These are phyloP conservation scores for Amylostereum areolatum DNA, from an alignment of 1,284 basidiomycete species.

Conservation along the genomic window DNA sequence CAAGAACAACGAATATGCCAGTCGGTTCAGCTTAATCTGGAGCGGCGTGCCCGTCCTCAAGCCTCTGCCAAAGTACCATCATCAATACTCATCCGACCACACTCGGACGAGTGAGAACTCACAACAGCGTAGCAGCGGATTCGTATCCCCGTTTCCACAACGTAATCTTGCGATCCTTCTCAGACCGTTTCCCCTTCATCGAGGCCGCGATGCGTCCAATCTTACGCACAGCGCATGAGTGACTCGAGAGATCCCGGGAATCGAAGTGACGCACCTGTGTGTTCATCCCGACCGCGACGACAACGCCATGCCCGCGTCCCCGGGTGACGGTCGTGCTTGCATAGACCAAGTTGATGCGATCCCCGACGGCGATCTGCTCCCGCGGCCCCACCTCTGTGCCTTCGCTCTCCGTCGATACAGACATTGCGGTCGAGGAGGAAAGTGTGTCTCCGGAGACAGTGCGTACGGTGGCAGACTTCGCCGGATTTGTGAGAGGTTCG, in stretches of 20 bases:
- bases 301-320: slow-evolving; percentile 55
- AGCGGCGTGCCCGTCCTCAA: slow-evolving; percentile 42
- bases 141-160: slow-evolving; percentile 1
- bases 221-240: not conserved
- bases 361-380: slow-evolving; percentile 40
- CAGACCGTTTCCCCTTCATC: slow-evolving; percentile 6
- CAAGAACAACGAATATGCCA: slow-evolving; percentile 31
- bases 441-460: not conserved
- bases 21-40: slow-evolving; percentile 52
- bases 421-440: not conserved
- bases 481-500: slow-evolving; percentile 24
- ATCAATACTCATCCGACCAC: not conserved
- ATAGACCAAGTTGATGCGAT: slow-evolving; percentile 49
- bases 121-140: slow-evolving; percentile 9
- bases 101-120: not conserved
- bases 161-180: slow-evolving; percentile 5
- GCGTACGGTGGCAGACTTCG: too few relatives aligned
- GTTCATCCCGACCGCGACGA: slow-evolving; percentile 58
- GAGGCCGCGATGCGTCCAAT: not conserved
- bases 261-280: slow-evolving; percentile 58
- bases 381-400: not conserved
- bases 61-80: slow-evolving; percentile 2
- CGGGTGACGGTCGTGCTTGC: slow-evolving; percentile 61
- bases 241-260: slow-evolving; percentile 35
- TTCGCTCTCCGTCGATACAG: not conserved